Evolutionary conservation across 1,284 basidiomycete species (phyloP).

Genomic region (Coniophora puteana): DNA sequence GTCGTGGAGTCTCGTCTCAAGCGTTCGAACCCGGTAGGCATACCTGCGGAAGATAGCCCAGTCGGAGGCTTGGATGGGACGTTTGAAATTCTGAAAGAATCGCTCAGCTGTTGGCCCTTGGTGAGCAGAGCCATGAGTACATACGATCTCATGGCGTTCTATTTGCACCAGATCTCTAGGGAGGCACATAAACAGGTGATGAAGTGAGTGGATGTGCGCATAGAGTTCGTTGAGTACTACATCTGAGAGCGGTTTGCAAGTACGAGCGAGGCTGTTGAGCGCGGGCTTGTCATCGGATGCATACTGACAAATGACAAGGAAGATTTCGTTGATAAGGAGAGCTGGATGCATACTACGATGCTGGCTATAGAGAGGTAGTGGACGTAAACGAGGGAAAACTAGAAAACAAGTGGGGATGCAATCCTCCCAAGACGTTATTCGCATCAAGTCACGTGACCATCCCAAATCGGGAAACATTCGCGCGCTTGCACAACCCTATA

Average conservation of each 20-base stretch:
- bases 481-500: no score
- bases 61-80: slow-evolving; percentile 19
- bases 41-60: slow-evolving; percentile 27
- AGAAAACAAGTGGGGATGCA: no score
- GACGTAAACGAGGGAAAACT: no score
- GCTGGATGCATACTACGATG: slow-evolving; percentile 20
- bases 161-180: no score
- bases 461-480: no score
- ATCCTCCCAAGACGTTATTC: no score
- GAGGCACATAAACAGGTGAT: slow-evolving; percentile 6
- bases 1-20: slow-evolving; percentile 16
- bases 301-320: slow-evolving; percentile 14
- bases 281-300: slow-evolving; percentile 10
- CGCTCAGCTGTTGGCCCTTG: no score
- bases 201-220: background rate
- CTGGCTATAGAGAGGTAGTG: background rate
- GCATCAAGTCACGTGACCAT: no score
- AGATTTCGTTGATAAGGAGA: slow-evolving; percentile 19
- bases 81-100: slow-evolving; percentile 18
- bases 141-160: no score
- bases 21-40: slow-evolving; percentile 23
- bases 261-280: background rate
- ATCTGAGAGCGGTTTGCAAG: slow-evolving; percentile 10
- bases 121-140: no score
- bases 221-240: background rate